Base-by-base conservation (phyloP, 2,329 filamentous ascomycete genomes). In the Penicillium thymicola region DNA sequence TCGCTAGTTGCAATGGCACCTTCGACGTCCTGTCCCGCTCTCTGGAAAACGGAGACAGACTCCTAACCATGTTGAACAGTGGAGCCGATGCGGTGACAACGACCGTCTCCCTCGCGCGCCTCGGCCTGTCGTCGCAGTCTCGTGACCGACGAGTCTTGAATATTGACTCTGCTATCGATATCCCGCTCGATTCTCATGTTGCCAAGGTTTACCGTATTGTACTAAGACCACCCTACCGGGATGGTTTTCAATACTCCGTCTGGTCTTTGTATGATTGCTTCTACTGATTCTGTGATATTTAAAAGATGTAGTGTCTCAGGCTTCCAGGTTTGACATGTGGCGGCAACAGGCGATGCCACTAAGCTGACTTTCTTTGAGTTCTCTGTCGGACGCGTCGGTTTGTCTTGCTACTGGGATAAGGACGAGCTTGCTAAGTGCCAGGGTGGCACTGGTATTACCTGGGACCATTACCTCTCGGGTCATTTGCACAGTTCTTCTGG, bases 231-330 rank as follows among this genome's bases (percentile, higher is more conserved):
- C 70, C 9, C 79, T 0, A 82, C 78, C 0, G 80, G 79, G 5
- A 73, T 78, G 62, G 75, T 82, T 47, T 80, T 82, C 66, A 81
- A 81, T 61, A 80, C 79, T 0, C 75, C 72, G 23, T 78, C 77
- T 2, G 66, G 75, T 10, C 72, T 73, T 30, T 79, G 77, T 57
- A 66, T 82, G 34, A 76, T 76, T 5, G 75, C 72, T 5, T 48
- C 43, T 1, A 57, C 63, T 2, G 63, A 64, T 8, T 25, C 36
- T 27, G 62, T 78, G 6, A 62, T 34, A 0, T 80, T 75, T 64
- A 59, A 62, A 5, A 57, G 65, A 4, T 81, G 79, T 55, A 66
- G 71, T 32, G 78, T 67, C 9, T 59, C 62, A 0, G 71, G 77
- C 59, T 64, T 64, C 4, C 79, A 82, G 66, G 71, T 78, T 6